Evolutionary conservation across 139 green algal genomes (phyloP), one percentile per base, ranked within the genome.

Genomic region (Penium margaritaceum): DNA sequence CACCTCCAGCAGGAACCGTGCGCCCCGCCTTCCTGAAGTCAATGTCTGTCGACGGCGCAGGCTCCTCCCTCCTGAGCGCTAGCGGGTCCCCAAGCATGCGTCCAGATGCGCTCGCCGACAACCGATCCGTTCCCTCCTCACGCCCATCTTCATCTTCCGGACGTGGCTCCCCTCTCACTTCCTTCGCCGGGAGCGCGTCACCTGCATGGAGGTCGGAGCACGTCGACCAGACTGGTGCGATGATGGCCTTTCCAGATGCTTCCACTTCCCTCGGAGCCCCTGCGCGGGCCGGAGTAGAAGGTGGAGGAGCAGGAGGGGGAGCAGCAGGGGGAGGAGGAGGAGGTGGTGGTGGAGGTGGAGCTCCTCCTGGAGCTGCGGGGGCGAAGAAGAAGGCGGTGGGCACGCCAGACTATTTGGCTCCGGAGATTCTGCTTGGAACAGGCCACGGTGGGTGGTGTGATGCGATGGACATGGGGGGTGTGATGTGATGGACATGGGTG

Each of bases 341-440:
- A n/a, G n/a, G 14, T 9, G 58, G 14, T 29, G 33, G n/a, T 19
- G 32, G 32, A 39, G 34, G 32, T 66, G 58, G 58, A 38, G 32
- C n/a, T n/a, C n/a, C n/a, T n/a, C n/a, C n/a, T n/a, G n/a, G n/a
- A n/a, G n/a, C n/a, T n/a, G 36, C n/a, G 33, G 36, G n/a, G 33
- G n/a, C n/a, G n/a, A n/a, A n/a, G n/a, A 66, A 66, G 24, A 67
- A 75, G 27, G 73, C 69, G 6, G 75, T 77, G 43, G 92, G 92
- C 67, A 97, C 92, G 5, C 92, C 92, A 0, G 92, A 97, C 79
- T 97, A 97, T 81, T 75, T 97, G 44, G 92, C 92, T 0, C 92
- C 92, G 1, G 92, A 97, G 87, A 82, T 86, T 91, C 69, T 82
- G 41, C 55, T 82, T 3, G 75, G 75, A 24, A 79, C 69, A 6